Evolutionary conservation across 108 stramenopile species (phyloP), one percentile per base, ranked within the genome.

Genomic region (Stephanodiscus triporus): DNA sequence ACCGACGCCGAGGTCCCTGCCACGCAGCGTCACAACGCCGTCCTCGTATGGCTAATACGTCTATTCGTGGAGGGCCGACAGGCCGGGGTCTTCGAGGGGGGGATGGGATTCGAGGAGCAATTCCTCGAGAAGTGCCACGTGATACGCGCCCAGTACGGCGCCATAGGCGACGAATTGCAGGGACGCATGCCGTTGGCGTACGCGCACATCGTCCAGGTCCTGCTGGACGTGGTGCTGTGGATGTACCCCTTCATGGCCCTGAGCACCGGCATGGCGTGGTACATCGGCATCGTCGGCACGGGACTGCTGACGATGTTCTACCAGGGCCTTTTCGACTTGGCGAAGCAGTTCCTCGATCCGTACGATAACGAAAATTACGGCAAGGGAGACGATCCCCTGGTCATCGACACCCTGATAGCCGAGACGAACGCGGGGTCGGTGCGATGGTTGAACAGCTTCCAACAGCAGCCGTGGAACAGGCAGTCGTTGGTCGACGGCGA

Each of bases 161-260:
- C 89, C 16, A 94, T 94, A 54, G 90, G 93, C 0, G 93, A 94
- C 71, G 93, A 94, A 53, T 82, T 89, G 40, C 84, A 81, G 71
- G 96, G 93, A 17, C 76, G 96, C 2, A 97, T 95, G 92, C 94
- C 94, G n/a, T 68, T 97, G 22, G 94, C 94, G 9, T 97, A 97
- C 84, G 91, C 94, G 9, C 96, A 97, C 66, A 90, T 95, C 50
- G 96, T 95, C 36, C 94, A 95, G 75, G 86, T 94, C 19, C 58
- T 97, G 22, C 85, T 95, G 5, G 96, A 95, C 78, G 72, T 93
- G 13, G 86, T 95, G 53, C 50, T 92, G 30, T 91, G 90, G 91
- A 89, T 93, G 89, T 95, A 92, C 75, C 94, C 94, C 40, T 67
- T 90, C 55, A 92, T 97, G 92, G 93, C 93, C 10, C 82, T 94